A percentile compares a stretch with the other conserved stretches of the same genome.
Evolutionary conservation across 495 filamentous ascomycete species (phyloP).

Genomic region (Penicillium silybi): DNA sequence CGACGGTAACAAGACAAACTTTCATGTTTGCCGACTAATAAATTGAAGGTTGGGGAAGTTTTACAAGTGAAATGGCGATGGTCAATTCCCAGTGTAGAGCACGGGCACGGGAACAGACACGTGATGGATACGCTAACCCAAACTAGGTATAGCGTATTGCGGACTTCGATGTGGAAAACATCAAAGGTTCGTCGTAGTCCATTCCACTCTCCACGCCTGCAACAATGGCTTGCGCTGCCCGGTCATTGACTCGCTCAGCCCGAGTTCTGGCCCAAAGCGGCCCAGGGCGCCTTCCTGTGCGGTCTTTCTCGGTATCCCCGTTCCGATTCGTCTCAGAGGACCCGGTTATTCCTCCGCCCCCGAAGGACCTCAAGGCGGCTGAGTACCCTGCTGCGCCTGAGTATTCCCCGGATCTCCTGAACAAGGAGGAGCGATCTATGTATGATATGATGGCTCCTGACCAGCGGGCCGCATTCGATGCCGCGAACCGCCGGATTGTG

Average conservation of each 20-base stretch:
- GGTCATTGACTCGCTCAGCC: constrained; percentile 38
- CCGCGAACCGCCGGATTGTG: constrained; percentile 32
- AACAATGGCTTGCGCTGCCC: constrained; percentile 41
- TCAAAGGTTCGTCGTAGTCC: constrained; percentile 8
- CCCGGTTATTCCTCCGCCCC: constrained; percentile 30
- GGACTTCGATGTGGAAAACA: constrained; percentile 20
- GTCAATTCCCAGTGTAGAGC: neutral
- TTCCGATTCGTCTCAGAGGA: constrained; percentile 37
- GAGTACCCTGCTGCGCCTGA: constrained; percentile 32
- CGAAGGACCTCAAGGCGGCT: constrained; percentile 29
- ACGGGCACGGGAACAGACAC: neutral
- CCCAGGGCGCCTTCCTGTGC: constrained; percentile 21
- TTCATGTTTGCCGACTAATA: constrained; percentile 23
- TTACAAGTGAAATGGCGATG: neutral
- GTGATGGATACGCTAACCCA: neutral
- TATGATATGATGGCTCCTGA: constrained; percentile 48
- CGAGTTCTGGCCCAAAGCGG: constrained; percentile 28
- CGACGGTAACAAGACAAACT: constrained; percentile 78
- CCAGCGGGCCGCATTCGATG: constrained; percentile 42
- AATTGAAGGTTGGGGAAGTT: neutral
- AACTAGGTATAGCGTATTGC: constrained; percentile 14
- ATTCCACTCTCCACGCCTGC: constrained; percentile 7
- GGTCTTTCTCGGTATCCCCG: constrained; percentile 40
- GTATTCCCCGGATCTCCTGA: constrained; percentile 40
- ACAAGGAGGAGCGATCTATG: constrained; percentile 38